Evolutionary conservation across 1,139 yeast genomes (phyloP), one percentile per base, ranked within the genome.

Genomic region (Magnusiomyces magnusii): DNA sequence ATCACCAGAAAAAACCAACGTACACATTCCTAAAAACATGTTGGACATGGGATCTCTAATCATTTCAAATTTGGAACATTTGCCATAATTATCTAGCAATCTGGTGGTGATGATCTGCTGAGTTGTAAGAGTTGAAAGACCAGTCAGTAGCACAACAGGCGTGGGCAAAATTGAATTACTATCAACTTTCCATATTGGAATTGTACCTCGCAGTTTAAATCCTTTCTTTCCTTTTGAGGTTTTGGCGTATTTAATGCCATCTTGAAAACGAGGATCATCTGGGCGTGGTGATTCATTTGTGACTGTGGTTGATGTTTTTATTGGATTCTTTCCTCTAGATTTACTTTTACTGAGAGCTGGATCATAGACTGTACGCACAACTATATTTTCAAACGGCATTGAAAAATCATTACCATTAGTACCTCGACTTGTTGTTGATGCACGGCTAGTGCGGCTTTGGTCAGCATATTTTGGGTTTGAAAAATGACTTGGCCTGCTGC

Each of bases 31-130:
- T 56, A 91, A 72, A 0, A 96, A 93, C 25, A 86, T 87, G 1
- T 92, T 96, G 57, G 87, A 84, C 23, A 78, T 77, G 0, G 95
- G 90, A 68, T 92, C 95, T 62, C 80, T 81, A 24, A 85, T 76
- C 61, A 84, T 78, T 62, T 82, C 82, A 58, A 87, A 75, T 51
- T 81, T 83, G 3, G 75, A 72, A 1, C 85, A 70, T 15, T 79
- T 80, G 1, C 97, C 97, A 71, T 78, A 87, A 44, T 80, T 74
- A 17, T 39, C 44, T 51, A 77, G 77, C 62, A 90, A 83, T 62
- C 85, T 85, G 57, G 80, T 75, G 41, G 75, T 71, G 61, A 84
- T 67, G 65, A 79, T 73, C 65, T 78, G 23, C 64, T 76, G 73
- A 66, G 85, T 71, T 65, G 85, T 69, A 63, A 80, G 65, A 68